Percentiles rank a stretch among this genome's conserved stretches.
phyloP scores from a whole-genome alignment of 192 early-diverging fungal genomes.

The Backusella parvicylindrica region DNA sequence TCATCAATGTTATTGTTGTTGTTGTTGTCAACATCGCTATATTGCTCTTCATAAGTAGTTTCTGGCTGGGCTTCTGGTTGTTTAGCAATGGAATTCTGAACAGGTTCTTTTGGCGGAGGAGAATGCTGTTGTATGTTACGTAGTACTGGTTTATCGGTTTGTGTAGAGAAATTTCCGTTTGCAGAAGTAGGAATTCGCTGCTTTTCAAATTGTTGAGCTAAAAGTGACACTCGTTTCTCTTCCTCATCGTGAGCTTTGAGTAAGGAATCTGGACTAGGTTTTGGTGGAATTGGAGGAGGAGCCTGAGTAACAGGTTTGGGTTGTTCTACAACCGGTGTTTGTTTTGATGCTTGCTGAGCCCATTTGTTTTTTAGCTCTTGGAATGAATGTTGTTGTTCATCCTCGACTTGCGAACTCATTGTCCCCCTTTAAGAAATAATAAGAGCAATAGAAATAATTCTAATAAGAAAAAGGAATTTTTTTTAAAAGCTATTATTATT shows the following conservation, averaged over 20 bases:
- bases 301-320: neutral
- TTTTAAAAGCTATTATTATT: neutral
- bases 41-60: neutral
- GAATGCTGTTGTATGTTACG: neutral
- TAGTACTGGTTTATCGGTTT: neutral
- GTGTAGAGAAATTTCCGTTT: constrained; percentile 4
- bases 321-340: neutral
- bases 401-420: constrained; percentile 7
- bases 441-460: neutral
- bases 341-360: constrained; percentile 16
- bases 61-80: neutral
- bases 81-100: neutral
- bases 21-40: neutral
- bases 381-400: constrained; percentile 14
- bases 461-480: neutral
- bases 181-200: neutral
- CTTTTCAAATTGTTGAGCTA: constrained; percentile 7
- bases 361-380: constrained; percentile 33
- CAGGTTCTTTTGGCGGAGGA: neutral
- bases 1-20: neutral
- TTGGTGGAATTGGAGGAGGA: constrained; percentile 1
- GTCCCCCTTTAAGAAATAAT: neutral
- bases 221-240: neutral
- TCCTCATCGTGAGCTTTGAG: neutral
- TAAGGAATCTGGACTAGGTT: neutral